A percentile compares a stretch with the other conserved stretches of the same genome.
Conservation (phyloP, 345 rosid species). For the Combretum micranthum region DNA sequence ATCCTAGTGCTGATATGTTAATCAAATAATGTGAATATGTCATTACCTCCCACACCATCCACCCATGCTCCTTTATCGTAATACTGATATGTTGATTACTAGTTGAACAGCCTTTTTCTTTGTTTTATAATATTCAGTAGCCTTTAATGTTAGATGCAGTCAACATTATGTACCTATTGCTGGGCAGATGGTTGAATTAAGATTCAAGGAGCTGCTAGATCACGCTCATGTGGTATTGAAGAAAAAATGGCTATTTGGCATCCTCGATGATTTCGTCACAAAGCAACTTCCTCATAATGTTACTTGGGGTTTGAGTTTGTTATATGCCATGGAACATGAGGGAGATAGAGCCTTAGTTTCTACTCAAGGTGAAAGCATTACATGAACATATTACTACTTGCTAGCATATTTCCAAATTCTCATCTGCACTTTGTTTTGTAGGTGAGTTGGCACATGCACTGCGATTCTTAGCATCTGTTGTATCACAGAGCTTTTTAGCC, state of each 20-base stretch:
- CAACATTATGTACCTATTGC: no score
- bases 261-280: conserved; percentile 92
- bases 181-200: conserved; percentile 82
- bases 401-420: no score
- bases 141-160: no score
- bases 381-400: no score
- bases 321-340: conserved; percentile 88
- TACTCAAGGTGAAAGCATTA: conserved; percentile 60
- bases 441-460: conserved; percentile 95
- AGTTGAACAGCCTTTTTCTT: no score
- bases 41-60: no score
- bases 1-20: no score
- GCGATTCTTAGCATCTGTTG: conserved; percentile 96
- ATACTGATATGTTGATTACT: no score
- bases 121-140: no score
- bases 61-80: no score
- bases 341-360: conserved; percentile 82
- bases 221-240: conserved; percentile 73
- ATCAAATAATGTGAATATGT: no score
- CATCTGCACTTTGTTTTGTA: conserved; percentile 16
- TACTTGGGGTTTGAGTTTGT: conserved; percentile 94
- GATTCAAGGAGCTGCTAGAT: conserved; percentile 75
- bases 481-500: conserved; percentile 97
- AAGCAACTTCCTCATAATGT: conserved; percentile 98
- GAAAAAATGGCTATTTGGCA: conserved; percentile 91